Conservation (phyloP, 768 basidiomycete species). For the Termitomyces bulborhizus region DNA sequence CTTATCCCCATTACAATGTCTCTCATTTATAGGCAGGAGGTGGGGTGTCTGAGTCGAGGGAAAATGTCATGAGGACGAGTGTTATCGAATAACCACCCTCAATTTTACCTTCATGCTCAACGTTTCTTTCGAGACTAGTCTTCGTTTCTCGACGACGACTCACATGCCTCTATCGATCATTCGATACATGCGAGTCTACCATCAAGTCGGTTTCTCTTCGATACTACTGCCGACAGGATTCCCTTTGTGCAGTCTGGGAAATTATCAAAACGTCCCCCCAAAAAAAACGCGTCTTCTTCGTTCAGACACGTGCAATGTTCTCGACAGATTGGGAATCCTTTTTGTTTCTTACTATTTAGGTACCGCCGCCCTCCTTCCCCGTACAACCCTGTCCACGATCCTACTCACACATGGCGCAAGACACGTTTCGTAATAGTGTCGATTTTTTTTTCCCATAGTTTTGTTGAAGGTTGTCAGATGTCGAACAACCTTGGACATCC, state of each 20-base stretch:
- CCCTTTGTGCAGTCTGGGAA: not conserved
- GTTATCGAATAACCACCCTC: too few species aligned
- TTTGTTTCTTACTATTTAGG: not conserved
- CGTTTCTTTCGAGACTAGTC: not conserved
- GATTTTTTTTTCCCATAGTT: not conserved
- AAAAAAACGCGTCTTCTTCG: not conserved
- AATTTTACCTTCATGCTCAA: too few species aligned
- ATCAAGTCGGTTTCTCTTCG: too few species aligned
- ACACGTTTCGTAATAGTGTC: not conserved
- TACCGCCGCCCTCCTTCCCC: not conserved
- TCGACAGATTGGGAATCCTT: not conserved
- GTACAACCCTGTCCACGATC: not conserved
- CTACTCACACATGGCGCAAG: not conserved
- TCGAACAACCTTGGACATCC: not conserved
- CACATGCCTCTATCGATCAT: not conserved
- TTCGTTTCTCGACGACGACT: not conserved
- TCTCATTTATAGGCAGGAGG: too few species aligned
- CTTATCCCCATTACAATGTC: too few species aligned
- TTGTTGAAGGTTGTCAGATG: not conserved
- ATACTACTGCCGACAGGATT: not conserved
- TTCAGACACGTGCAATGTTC: conserved; percentile 6
- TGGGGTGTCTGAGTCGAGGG: not conserved
- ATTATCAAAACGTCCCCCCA: not conserved
- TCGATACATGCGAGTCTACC: not conserved
- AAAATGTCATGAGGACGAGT: too few species aligned